A percentile compares a stretch with the other conserved stretches of the same genome.
phyloP scores from a whole-genome alignment of 2,329 filamentous ascomycete species.

The Hypocreales sp. region DNA sequence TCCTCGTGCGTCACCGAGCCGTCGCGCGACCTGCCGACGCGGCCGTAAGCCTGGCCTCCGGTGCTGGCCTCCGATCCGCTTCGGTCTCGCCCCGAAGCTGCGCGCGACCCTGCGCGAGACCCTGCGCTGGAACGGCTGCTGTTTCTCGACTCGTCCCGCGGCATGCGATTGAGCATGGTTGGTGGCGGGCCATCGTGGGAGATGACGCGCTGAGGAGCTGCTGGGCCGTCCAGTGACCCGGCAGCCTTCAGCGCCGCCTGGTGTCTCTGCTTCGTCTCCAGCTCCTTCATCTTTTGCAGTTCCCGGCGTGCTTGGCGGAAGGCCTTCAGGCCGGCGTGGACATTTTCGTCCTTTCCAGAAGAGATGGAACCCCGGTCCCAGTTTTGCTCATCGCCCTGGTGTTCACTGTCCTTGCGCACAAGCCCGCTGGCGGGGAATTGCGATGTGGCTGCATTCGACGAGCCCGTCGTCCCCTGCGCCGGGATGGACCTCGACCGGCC shows the following conservation, averaged over 20 bases:
- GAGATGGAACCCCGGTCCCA: neutral
- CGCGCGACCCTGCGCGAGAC: too few species aligned
- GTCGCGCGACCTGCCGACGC: slow-evolving; percentile 24
- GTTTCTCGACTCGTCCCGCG: slow-evolving; percentile 25
- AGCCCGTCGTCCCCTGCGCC: slow-evolving; percentile 45
- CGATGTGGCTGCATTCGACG: too few species aligned
- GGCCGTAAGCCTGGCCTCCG: slow-evolving; percentile 22
- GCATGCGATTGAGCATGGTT: slow-evolving; percentile 26
- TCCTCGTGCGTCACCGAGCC: slow-evolving; percentile 21
- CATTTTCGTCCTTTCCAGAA: slow-evolving; percentile 21
- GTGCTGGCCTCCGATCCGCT: slow-evolving; percentile 40
- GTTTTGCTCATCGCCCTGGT: slow-evolving; percentile 1
- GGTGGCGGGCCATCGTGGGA: slow-evolving; percentile 30
- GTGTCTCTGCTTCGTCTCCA: slow-evolving; percentile 29
- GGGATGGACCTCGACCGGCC: slow-evolving; percentile 41
- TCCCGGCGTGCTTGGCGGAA: slow-evolving; percentile 43
- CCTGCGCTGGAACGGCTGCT: slow-evolving; percentile 11
- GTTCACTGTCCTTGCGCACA: neutral
- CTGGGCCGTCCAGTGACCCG: neutral
- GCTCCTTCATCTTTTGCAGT: slow-evolving; percentile 38
- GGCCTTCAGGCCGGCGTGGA: slow-evolving; percentile 36
- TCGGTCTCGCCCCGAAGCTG: slow-evolving; percentile 30
- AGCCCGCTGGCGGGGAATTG: too few species aligned
- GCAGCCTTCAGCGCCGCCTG: slow-evolving; percentile 10
- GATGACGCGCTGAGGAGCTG: slow-evolving; percentile 17